These are phyloP conservation scores for Exobasidium rhododendri DNA, from an alignment of 1,284 basidiomycete genomes.

Conservation along the genomic window DNA sequence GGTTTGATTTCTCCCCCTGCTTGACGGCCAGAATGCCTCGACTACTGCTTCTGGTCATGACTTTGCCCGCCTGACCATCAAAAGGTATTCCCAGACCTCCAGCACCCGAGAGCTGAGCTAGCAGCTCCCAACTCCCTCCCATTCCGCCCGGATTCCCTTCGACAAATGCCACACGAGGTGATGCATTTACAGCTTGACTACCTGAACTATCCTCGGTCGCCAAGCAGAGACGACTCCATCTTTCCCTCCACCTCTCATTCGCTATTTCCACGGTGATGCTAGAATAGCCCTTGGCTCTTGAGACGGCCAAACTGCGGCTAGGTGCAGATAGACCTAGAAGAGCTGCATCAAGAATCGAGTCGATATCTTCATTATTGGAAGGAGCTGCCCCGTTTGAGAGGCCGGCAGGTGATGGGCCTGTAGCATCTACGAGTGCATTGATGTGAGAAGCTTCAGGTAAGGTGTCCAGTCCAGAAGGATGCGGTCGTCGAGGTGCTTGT, in stretches of 20 bases:
- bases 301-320: conserved; percentile 21
- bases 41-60: conserved; percentile 7
- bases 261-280: conserved; percentile 77
- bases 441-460: conserved; percentile 47
- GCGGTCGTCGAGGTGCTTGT: neutral
- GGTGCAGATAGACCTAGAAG: conserved; percentile 35
- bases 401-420: conserved; percentile 34
- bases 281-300: conserved; percentile 58
- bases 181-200: conserved; percentile 1
- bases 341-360: conserved; percentile 33
- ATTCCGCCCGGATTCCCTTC: conserved; percentile 19
- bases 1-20: neutral
- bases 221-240: conserved; percentile 87
- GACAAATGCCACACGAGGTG: neutral
- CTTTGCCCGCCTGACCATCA: conserved; percentile 12
- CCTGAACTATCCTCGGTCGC: conserved; percentile 39
- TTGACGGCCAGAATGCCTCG: neutral
- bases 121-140: conserved; percentile 27
- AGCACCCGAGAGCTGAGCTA: conserved; percentile 7
- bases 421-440: conserved; percentile 43
- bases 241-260: conserved; percentile 76
- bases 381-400: conserved; percentile 8
- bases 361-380: conserved; percentile 21
- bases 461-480: conserved; percentile 29
- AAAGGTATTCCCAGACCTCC: conserved; percentile 24